Base-by-base conservation (phyloP, 768 basidiomycete genomes). In the Leccinum incarnatum region DNA sequence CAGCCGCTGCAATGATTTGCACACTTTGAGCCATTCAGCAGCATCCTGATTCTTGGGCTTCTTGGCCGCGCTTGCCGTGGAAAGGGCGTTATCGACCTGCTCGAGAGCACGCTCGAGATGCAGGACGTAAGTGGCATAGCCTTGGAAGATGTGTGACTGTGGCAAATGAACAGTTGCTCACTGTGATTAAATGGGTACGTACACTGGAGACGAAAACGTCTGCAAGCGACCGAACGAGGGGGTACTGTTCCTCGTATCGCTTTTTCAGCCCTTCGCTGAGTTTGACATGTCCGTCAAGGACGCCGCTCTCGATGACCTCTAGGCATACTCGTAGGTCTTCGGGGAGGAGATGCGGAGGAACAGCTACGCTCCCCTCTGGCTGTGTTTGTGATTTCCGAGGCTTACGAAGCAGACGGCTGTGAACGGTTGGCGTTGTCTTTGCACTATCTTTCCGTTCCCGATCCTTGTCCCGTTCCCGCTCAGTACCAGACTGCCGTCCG, bases 141-240 rank as follows among this genome's bases (percentile, higher is more conserved):
- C 94, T 61, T 90, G 85, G 60, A 99, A 86, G 56, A 99, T 93
- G 71, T 93, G 90, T 17, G 93, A 91, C 95, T 96, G 71, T 8
- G 55, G 37, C 64, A 59, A 54, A 69, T 68, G 17, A 70, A 67
- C 30, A 53, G 60, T 30, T 60, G 58, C 57, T 60, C 49, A 46
- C 6, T 21, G 14, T 51, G 25, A 61, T 53, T 4, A 23, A 53
- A 58, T n/a, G 56, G 68, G 19, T 51, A 80, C 90, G 75, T 71
- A 96, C 95, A 76, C 93, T 93, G 10, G 88, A 84, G 23, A 95
- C 91, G 74, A 98, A 98, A n/a, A 98, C 93, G 66, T 98, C 95
- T 55, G 95, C 95, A 40, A 98, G 81, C 29, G 88, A 91, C 54
- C 95, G 81, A 36, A 98, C 95, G 36, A 98, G 81, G 14, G 95